Evolutionary conservation across 2,329 filamentous ascomycete species (phyloP).

Genomic region (Beauveria rudraprayagi): DNA sequence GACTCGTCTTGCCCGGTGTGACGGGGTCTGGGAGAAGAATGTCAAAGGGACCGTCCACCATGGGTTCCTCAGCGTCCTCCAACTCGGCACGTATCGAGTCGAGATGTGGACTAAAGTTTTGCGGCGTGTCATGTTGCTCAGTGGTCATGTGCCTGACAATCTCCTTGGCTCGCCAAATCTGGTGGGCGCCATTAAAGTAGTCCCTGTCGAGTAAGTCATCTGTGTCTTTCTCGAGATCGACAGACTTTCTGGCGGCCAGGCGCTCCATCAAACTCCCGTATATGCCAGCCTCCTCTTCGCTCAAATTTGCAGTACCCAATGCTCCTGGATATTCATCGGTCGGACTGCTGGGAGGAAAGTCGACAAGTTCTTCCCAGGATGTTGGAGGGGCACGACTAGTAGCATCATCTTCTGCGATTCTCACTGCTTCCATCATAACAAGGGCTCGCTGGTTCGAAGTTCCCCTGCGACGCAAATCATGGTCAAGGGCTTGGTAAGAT

Average conservation of each 20-base stretch:
- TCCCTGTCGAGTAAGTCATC: not conserved
- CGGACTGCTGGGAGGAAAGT: not conserved
- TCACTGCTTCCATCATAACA: too few relatives aligned
- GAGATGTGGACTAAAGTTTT: not conserved
- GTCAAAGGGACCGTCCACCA: not conserved
- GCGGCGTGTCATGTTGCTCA: accelerated
- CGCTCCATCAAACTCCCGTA: not conserved
- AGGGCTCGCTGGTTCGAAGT: not conserved
- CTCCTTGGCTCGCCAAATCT: not conserved
- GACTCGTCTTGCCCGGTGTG: not conserved
- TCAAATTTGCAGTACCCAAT: too few relatives aligned
- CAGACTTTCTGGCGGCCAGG: not conserved
- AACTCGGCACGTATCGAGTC: not conserved
- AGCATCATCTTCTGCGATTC: too few relatives aligned
- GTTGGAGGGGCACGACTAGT: too few relatives aligned
- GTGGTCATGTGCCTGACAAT: not conserved
- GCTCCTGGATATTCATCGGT: too few relatives aligned
- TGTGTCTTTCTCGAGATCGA: not conserved
- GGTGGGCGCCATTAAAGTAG: not conserved
- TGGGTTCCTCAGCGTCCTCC: not conserved
- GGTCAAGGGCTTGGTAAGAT: not conserved
- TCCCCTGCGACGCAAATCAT: not conserved
- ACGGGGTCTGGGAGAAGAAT: not conserved
- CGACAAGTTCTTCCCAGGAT: too few relatives aligned
- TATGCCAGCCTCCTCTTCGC: not conserved